These are phyloP conservation scores for Aspergillus mulundensis DNA, from an alignment of 495 filamentous ascomycete genomes.

Conservation along the genomic window DNA sequence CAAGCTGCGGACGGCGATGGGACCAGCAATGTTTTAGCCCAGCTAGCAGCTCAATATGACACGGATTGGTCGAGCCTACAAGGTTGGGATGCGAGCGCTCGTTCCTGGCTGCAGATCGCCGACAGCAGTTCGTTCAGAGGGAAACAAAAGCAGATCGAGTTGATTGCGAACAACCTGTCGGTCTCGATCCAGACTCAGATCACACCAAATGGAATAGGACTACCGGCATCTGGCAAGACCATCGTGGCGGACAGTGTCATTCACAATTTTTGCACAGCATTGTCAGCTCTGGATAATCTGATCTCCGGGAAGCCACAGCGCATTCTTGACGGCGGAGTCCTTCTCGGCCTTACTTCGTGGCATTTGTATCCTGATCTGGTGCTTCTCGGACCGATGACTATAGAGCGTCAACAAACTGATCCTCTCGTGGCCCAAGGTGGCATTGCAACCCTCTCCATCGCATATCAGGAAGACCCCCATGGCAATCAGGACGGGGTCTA, in stretches of 20 bases:
- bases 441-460: slow-evolving; percentile 1
- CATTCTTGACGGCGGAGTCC: slow-evolving; percentile 3
- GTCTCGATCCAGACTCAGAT: slow-evolving; percentile 2
- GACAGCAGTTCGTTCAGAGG: neutral
- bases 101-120: slow-evolving; percentile 8
- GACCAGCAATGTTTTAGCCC: neutral
- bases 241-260: too few relatives aligned
- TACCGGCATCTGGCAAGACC: neutral
- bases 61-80: neutral
- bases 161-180: slow-evolving; percentile 12
- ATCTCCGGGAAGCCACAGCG: slow-evolving; percentile 7
- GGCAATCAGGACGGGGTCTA: slow-evolving; percentile 6
- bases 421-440: neutral
- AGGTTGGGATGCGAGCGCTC: slow-evolving; percentile 13
- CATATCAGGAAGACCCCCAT: neutral
- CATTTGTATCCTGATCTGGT: slow-evolving; percentile 10
- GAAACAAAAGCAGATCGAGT: slow-evolving; percentile 9
- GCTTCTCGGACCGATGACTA: neutral
- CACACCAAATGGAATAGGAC: neutral
- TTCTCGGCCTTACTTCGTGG: slow-evolving; percentile 12
- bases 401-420: neutral
- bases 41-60: slow-evolving; percentile 1
- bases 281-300: slow-evolving; percentile 6
- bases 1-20: neutral
- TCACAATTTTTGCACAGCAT: neutral